These are phyloP conservation scores for Zychaea mexicana DNA, from an alignment of 371 early-diverging fungal genomes.

Conservation along the genomic window DNA sequence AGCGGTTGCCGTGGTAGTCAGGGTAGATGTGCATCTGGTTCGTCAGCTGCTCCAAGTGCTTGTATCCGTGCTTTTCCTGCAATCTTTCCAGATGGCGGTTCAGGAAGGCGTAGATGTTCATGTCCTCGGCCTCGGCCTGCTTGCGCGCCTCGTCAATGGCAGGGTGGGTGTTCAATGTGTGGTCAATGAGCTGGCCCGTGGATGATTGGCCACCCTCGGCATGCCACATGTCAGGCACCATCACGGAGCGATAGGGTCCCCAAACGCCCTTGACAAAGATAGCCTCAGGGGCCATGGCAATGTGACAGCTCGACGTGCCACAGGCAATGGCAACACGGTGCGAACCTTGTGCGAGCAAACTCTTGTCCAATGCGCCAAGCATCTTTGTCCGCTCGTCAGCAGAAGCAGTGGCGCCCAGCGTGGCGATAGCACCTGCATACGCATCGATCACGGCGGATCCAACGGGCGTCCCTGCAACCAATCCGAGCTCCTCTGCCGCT, in stretches of 20 bases:
- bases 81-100: constrained; percentile 42
- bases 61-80: constrained; percentile 23
- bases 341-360: constrained; percentile 31
- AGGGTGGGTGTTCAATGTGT: constrained; percentile 61
- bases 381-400: constrained; percentile 18
- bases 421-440: constrained; percentile 71
- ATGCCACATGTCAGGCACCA: constrained; percentile 62
- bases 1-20: constrained; percentile 80
- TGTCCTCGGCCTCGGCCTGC: constrained; percentile 14
- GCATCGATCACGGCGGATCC: constrained; percentile 78
- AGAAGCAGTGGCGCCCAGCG: constrained; percentile 49
- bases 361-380: constrained; percentile 13
- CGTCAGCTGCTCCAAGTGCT: constrained; percentile 47
- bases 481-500: constrained; percentile 61
- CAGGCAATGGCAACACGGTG: constrained; percentile 71
- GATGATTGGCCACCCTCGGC: constrained; percentile 80
- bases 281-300: constrained; percentile 58
- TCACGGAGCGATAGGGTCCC: constrained; percentile 70
- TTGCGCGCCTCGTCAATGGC: constrained; percentile 41
- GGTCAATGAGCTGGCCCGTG: constrained; percentile 71
- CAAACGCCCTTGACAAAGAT: constrained; percentile 64
- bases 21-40: constrained; percentile 67
- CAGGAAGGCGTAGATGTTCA: constrained; percentile 53
- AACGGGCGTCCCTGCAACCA: constrained; percentile 57
- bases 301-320: constrained; percentile 77